Conservation (phyloP, 768 basidiomycete genomes). For the Exidia glandulosa region DNA sequence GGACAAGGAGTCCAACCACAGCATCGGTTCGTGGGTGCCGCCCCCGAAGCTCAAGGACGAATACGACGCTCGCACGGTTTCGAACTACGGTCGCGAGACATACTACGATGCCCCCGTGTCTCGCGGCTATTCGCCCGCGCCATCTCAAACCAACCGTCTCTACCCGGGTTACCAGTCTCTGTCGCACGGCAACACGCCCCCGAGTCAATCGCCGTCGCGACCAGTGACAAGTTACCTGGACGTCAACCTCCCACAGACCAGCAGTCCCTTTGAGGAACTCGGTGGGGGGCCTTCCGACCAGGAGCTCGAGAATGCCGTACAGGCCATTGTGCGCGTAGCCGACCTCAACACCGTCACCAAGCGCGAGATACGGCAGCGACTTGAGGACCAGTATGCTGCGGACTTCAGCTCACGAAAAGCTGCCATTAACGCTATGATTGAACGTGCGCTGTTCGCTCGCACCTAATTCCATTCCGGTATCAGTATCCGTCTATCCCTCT, state of each 20-base stretch:
- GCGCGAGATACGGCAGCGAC: slow-evolving; percentile 70
- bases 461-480: neutral
- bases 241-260: slow-evolving; percentile 44
- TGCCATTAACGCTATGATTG: slow-evolving; percentile 69
- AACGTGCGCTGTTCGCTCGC: slow-evolving; percentile 43
- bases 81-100: slow-evolving; percentile 80
- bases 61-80: slow-evolving; percentile 69
- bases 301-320: slow-evolving; percentile 66
- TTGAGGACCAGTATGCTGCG: slow-evolving; percentile 75
- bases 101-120: slow-evolving; percentile 58
- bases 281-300: slow-evolving; percentile 44
- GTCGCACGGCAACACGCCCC: slow-evolving; percentile 26
- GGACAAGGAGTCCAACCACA: slow-evolving; percentile 96
- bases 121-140: slow-evolving; percentile 59
- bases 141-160: slow-evolving; percentile 52
- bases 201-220: slow-evolving; percentile 38
- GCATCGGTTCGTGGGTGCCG: slow-evolving; percentile 87
- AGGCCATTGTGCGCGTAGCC: slow-evolving; percentile 59
- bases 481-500: neutral
- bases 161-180: slow-evolving; percentile 63
- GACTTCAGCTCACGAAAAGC: slow-evolving; percentile 62
- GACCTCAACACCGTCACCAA: slow-evolving; percentile 90
- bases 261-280: slow-evolving; percentile 44
- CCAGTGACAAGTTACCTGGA: slow-evolving; percentile 72
- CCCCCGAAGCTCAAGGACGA: slow-evolving; percentile 60